Evolutionary conservation across 257 asterid species (phyloP).

Genomic region (Solanum arcanum): DNA sequence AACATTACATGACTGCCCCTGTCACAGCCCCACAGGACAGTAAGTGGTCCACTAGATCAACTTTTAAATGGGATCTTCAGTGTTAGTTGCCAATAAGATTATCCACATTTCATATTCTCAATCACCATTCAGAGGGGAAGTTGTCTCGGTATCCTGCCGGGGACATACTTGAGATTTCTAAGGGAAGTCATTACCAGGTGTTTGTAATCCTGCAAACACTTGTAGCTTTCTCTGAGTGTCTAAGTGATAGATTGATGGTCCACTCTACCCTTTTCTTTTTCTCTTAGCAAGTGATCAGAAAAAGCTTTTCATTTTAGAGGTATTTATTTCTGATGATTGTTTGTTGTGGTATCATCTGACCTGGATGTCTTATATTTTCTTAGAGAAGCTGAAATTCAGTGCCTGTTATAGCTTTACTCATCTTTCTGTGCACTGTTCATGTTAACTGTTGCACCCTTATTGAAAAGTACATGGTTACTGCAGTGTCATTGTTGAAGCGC

Average conservation of each 20-base stretch:
- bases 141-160: background rate
- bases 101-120: background rate
- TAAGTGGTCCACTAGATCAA: background rate
- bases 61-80: background rate
- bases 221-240: background rate
- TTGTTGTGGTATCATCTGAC: background rate
- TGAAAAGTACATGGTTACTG: constrained; percentile 26
- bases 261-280: background rate
- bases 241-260: background rate
- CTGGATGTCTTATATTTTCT: background rate
- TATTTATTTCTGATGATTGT: background rate
- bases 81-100: background rate
- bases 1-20: background rate
- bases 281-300: background rate
- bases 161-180: background rate
- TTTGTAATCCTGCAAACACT: background rate
- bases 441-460: background rate
- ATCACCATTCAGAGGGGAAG: background rate
- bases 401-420: background rate
- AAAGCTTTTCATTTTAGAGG: background rate
- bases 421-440: background rate
- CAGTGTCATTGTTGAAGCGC: constrained; percentile 96
- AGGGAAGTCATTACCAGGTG: background rate
- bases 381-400: background rate
- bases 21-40: background rate